Percentiles rank a stretch among this genome's conserved stretches.
These are phyloP conservation scores for Thielaviopsis punctulata DNA, from an alignment of 2,329 filamentous ascomycete species.

Conservation along the genomic window DNA sequence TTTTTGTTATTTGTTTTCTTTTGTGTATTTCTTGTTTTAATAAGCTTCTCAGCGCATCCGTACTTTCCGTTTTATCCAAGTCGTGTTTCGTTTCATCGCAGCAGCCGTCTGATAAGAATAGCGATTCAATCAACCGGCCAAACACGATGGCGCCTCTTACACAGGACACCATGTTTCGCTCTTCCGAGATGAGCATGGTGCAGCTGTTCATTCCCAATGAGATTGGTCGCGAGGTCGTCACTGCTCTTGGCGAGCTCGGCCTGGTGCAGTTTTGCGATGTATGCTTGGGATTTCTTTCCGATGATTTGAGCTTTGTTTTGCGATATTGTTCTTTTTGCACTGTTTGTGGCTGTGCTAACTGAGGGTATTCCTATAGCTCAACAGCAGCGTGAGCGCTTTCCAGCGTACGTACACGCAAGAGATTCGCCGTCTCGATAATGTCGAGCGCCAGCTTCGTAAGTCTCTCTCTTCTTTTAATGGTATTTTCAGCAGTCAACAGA, in stretches of 20 bases:
- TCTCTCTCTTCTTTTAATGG: slow-evolving; percentile 14
- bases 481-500: background rate
- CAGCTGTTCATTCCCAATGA: slow-evolving; percentile 99
- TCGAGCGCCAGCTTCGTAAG: slow-evolving; percentile 90
- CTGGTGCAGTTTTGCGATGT: slow-evolving; percentile 96
- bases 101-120: background rate
- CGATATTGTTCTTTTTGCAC: background rate
- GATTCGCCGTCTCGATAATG: slow-evolving; percentile 92
- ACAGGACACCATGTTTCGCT: slow-evolving; percentile 96
- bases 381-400: slow-evolving; percentile 82
- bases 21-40: background rate
- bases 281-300: no score
- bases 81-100: background rate
- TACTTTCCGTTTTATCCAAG: background rate
- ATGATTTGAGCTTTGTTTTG: no score
- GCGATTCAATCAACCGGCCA: background rate
- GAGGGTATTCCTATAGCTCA: slow-evolving; percentile 45
- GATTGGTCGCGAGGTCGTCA: slow-evolving; percentile 94
- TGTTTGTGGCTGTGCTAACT: slow-evolving; percentile 12
- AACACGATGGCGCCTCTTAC: slow-evolving; percentile 39
- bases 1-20: slow-evolving; percentile 2
- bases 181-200: slow-evolving; percentile 99
- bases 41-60: background rate
- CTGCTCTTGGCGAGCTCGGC: slow-evolving; percentile 86
- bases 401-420: slow-evolving; percentile 96